Evolutionary conservation across 345 rosid species (phyloP), one percentile per base, ranked within the genome.

Genomic region (Syzygium jambos): DNA sequence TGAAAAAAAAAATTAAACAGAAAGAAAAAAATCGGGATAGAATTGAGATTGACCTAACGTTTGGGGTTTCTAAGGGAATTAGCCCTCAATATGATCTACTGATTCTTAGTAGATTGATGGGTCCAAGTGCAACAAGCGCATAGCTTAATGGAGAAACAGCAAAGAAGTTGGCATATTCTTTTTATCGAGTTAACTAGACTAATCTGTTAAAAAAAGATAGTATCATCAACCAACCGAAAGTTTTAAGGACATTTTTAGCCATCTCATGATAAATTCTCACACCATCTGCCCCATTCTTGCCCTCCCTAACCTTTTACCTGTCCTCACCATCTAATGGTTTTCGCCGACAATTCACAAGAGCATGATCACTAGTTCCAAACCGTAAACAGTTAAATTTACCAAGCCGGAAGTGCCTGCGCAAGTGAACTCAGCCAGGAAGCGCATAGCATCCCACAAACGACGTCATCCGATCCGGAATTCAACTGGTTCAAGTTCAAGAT

Each of bases 1-100:
- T 14, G 9, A 17, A 61, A 0, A 8, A 5, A 4, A n/a, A n/a
- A 12, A 27, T n/a, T n/a, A 0, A 34, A 61, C 34, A 1, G 43
- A 14, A 29, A n/a, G n/a, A 0, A 29, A 13, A 30, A 53, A 17
- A 17, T 6, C 9, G 7, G 3, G 17, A 6, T 15, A 29, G 29
- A 63, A 14, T 63, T 63, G 34, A 63, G 77, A 29, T 63, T 29
- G 8, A 29, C 41, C 38, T 29, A 63, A 63, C 15, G 21, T 63
- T 7, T 4, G 4, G 7, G 13, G 0, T 13, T 14, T 30, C 30
- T 65, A 0, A 65, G 41, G 78, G 78, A 65, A 65, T 14, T 29
- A 7, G 12, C 43, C 9, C 43, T 65, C 43, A 0, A 2, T 14
- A 29, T 15, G 41, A 30, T 29, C 22, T 3, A 29, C 41, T 65